Evolutionary conservation across 2,329 filamentous ascomycete species (phyloP), one percentile per base, ranked within the genome.

Genomic region (Aspergillus tubingensis): DNA sequence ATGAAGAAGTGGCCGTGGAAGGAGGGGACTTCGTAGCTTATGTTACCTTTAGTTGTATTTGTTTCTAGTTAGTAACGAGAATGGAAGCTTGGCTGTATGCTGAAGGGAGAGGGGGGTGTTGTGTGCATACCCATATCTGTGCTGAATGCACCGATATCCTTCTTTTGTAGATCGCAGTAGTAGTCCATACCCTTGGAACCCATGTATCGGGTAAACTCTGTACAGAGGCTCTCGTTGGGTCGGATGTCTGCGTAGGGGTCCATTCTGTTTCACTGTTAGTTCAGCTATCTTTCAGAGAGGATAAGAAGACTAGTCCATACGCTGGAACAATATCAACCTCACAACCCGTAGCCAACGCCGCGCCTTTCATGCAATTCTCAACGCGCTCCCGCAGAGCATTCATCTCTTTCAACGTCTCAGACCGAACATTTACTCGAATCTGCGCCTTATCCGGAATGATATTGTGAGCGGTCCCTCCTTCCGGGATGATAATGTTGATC

Each of bases 401-500:
- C 13, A 38, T n/a, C 19, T 38, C 23, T 2, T n/a, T 19, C 19
- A 47, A 17, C 1, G 56, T 59, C 44, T 30, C 36, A 51, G 56
- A 56, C 17, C 60, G 43, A 11, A 62, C 50, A 13, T 44, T 30
- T 4, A 25, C 55, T 8, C 48, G 41, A 77, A 77, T 70, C 7
- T 75, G 71, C 0, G 81, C 75, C 17, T 73, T 75, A 2, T 81
- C 82, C 55, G 84, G 83, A 53, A 85, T 85, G 23, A 85, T 76
- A 64, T 86, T 86, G 0, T 83, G 76, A 15, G 78, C 77, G 2
- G 75, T 73, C 0, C 83, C 83, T 6, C 82, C 83, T 51, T 82
- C 65, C 0, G 76, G 79, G 57, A 86, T 81, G 51, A 82, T 77
- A 0, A 82, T 76, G 58, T 83, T 79, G 23, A 83, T 75, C 19